Evolutionary conservation across 805 yeast genomes (phyloP), one percentile per base, ranked within the genome.

Genomic region (Starmerella apicola): DNA sequence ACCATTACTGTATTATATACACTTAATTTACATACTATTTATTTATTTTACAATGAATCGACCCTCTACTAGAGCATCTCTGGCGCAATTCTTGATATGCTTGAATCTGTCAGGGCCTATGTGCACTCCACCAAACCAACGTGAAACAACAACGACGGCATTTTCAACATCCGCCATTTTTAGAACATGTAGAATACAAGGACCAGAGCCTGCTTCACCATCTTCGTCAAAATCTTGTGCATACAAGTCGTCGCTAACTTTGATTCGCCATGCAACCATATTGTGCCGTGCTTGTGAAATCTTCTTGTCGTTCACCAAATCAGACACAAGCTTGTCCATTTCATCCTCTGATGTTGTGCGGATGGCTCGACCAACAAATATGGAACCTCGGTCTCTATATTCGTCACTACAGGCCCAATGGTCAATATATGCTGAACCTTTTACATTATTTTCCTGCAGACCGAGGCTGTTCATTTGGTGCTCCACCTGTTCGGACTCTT

Each of bases 151-250:
- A 3, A 86, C 95, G 47, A 85, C 71, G 3, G 81, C 82, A 55
- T 86, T 77, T 80, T 82, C 74, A 2, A 72, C 81, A 51, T 83
- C 84, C 81, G 58, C 51, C 26, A 43, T 71, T 27, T 81, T 73
- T 48, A 86, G 60, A 35, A 86, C 59, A 62, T 84, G 95, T 37
- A 85, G 59, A 67, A 86, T 63, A 42, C 95, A 64, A 4, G 86
- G 75, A 8, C 98, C 98, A 1, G 97, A 95, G 1, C 97, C 97
- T 0, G 93, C 70, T 55, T 91, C 98, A 3, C 98, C 98, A 55
- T 88, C 98, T 57, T 91, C 97, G 54, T 91, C 96, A 51, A 82
- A 85, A 51, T 91, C 96, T 51, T 82, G 91, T 35, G 67, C 70
- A 27, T 70, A 66, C 0, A 74, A 70, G 3, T 32, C 27, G 15